phyloP scores from a whole-genome alignment of 2,329 filamentous ascomycete species.

The Talaromyces atroroseus region DNA sequence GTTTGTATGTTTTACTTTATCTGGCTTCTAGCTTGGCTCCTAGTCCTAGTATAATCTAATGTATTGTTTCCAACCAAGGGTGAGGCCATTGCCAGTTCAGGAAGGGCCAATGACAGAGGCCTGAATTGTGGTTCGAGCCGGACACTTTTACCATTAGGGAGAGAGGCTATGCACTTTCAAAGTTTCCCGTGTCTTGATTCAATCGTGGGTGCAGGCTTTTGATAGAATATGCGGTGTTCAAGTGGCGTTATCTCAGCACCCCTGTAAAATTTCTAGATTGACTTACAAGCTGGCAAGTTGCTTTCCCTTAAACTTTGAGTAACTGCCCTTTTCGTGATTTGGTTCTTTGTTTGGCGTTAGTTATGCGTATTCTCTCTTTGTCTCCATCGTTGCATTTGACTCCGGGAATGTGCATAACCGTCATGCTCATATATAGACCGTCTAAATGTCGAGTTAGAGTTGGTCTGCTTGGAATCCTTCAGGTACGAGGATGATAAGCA shows the following conservation, averaged over 20 bases:
- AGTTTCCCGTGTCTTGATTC: not conserved
- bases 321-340: not conserved
- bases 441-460: not conserved
- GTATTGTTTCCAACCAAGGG: not conserved
- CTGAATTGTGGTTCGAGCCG: not conserved
- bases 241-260: not conserved
- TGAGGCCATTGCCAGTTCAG: not conserved
- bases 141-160: not conserved
- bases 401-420: not conserved
- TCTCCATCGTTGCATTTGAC: not conserved
- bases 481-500: not conserved
- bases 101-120: not conserved
- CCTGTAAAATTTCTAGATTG: not conserved
- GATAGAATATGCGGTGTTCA: not conserved
- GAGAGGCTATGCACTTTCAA: not conserved
- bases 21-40: not conserved
- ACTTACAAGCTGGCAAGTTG: not conserved
- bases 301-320: not conserved
- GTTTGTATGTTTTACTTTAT: not conserved
- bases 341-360: not conserved
- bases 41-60: too few relatives aligned
- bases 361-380: not conserved
- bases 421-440: not conserved
- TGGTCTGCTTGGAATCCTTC: not conserved
- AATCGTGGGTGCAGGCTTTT: not conserved